phyloP scores from a whole-genome alignment of 1,284 basidiomycete species.

The Leccinum angustisporum region DNA sequence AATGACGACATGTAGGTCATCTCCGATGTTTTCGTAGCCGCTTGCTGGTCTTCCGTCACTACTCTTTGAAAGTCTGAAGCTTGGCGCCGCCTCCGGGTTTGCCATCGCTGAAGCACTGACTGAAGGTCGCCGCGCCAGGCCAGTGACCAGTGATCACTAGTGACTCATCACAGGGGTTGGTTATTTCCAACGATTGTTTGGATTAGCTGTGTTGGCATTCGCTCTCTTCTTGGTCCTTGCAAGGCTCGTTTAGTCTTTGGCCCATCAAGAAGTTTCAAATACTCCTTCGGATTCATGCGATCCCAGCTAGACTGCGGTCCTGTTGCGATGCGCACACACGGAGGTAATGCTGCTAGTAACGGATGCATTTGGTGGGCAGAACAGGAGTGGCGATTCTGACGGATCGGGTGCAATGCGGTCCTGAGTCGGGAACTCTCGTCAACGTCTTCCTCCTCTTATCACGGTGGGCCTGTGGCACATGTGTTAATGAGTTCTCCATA shows the following conservation, averaged over 20 bases:
- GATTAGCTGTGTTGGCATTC: not conserved
- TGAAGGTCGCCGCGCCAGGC: not conserved
- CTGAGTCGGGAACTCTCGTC: not conserved
- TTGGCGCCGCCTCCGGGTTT: not conserved
- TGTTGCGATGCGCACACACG: slow-evolving; percentile 2
- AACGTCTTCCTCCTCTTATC: not conserved
- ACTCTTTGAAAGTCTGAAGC: not conserved
- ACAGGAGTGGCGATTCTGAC: not conserved
- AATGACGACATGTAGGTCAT: not conserved
- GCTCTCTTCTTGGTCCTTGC: not conserved
- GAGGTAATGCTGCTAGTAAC: not conserved
- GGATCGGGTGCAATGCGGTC: slow-evolving; percentile 3
- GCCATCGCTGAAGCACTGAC: not conserved
- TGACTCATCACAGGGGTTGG: not conserved
- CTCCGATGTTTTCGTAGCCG: slow-evolving; percentile 3
- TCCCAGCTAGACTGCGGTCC: slow-evolving; percentile 21
- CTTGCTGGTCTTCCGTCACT: not conserved
- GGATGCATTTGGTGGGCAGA: not conserved
- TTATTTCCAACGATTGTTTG: not conserved
- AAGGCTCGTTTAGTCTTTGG: not conserved
- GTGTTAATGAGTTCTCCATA: not conserved
- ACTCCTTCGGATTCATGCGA: slow-evolving; percentile 7
- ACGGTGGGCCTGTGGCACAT: not conserved
- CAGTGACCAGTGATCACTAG: not conserved
- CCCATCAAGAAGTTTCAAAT: slow-evolving; percentile 10